Evolutionary conservation across 1,139 yeast genomes (phyloP).

Genomic region (Lodderomyces orthopsilosis): DNA sequence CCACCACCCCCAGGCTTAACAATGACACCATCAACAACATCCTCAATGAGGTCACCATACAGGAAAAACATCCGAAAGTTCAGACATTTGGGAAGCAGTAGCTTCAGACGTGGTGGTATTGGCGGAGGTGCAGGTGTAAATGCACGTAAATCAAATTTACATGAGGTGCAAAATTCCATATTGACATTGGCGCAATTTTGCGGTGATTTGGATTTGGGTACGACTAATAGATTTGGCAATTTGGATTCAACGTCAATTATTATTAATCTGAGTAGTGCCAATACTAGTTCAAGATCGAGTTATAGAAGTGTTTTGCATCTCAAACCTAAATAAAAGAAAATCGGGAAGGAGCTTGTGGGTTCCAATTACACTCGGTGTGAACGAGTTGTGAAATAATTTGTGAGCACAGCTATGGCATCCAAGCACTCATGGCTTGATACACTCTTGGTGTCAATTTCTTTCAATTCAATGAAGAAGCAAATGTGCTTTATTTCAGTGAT

Average conservation of each 20-base stretch:
- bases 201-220: conserved; percentile 15
- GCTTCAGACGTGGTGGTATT: conserved; percentile 13
- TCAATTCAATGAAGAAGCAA: too few relatives aligned
- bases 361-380: too few relatives aligned
- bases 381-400: too few relatives aligned
- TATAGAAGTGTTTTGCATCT: conserved; percentile 12
- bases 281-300: conserved; percentile 13
- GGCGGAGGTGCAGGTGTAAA: conserved; percentile 5
- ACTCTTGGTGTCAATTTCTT: too few relatives aligned
- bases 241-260: conserved; percentile 14
- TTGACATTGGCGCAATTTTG: conserved; percentile 24
- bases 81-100: conserved; percentile 13
- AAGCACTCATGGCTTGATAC: too few relatives aligned
- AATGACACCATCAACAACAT: conserved; percentile 1
- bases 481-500: background rate
- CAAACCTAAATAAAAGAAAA: background rate
- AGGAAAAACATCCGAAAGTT: conserved; percentile 9
- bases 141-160: conserved; percentile 19
- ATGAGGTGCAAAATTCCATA: conserved; percentile 23
- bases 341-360: too few relatives aligned
- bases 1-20: background rate
- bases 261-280: conserved; percentile 12
- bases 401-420: too few relatives aligned
- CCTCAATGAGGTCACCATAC: conserved; percentile 7
- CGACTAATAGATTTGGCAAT: conserved; percentile 14